phyloP scores from a whole-genome alignment of 352 stramenopile genomes.

The Peronospora destructor region DNA sequence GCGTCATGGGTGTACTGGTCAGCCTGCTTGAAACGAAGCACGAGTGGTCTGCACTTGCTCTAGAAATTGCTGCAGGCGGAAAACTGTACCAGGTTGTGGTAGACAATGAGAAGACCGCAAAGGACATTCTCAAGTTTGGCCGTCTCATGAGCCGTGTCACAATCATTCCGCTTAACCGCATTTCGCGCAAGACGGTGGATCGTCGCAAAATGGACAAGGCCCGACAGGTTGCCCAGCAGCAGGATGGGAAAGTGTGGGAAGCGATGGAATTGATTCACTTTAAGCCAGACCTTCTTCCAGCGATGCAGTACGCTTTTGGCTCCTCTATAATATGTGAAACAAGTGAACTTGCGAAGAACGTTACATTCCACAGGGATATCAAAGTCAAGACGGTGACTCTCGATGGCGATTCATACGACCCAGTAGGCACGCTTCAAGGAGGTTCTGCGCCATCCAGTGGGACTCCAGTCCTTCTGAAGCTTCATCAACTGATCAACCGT shows the following conservation, averaged over 20 bases:
- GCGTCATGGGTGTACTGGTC: conserved; percentile 96
- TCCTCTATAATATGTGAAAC: conserved; percentile 96
- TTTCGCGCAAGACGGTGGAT: conserved; percentile 79
- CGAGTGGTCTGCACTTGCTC: conserved; percentile 88
- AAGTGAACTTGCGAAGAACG: conserved; percentile 84
- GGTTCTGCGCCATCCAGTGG: conserved; percentile 77
- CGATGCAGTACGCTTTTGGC: conserved; percentile 99
- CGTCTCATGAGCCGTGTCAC: conserved; percentile 94
- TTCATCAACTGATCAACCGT: conserved; percentile 70
- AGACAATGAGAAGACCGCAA: conserved; percentile 97
- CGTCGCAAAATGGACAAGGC: conserved; percentile 75
- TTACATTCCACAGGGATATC: conserved; percentile 88
- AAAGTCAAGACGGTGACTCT: conserved; percentile 95
- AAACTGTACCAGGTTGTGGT: conserved; percentile 99
- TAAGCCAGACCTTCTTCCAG: conserved; percentile 89
- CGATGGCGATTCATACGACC: conserved; percentile 97
- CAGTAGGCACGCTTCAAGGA: conserved; percentile 93
- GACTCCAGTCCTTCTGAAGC: conserved; percentile 69
- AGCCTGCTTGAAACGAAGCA: conserved; percentile 94
- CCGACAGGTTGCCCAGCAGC: conserved; percentile 74
- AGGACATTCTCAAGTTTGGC: conserved; percentile 96
- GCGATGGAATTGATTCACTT: conserved; percentile 97
- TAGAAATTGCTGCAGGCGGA: conserved; percentile 96
- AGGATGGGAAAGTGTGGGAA: conserved; percentile 87
- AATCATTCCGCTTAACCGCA: conserved; percentile 98